Evolutionary conservation across 192 early-diverging fungal genomes (phyloP), one percentile per base, ranked within the genome.

Genomic region (Spizellomyces sp.): DNA sequence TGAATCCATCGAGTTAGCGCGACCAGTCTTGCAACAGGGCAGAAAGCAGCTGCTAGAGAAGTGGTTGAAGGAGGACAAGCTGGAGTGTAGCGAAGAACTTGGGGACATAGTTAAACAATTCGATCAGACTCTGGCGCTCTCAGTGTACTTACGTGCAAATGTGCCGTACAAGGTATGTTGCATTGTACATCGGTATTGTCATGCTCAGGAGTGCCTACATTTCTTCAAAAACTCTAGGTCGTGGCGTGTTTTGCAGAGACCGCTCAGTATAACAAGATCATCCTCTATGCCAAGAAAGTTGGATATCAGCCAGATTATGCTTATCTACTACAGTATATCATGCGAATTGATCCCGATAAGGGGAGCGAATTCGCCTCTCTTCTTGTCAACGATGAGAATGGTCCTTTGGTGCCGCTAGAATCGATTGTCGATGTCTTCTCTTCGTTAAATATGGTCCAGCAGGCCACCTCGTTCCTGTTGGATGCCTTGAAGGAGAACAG

Each of bases 11-110:
- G 94, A 97, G 77, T 86, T 99, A 12, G 93, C 95, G 45, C 87
- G 89, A 64, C 96, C 95, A 5, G 95, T 98, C 46, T 81, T 98
- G 42, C 84, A 86, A 17, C 95, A 96, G 74, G 90, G 89, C 58
- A 88, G 94, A 63, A 99, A 96, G 77, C 88, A 95, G 61, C 72
- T 99, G 66, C 80, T 99, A 21, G 96, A 99, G 72, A 98, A 96
- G 77, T 99, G 96, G 96, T 84, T 99, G 65, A 97, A 97, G 80
- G 96, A 98, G 77, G 97, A 99, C 80, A 99, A 99, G 77, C 85
- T 99, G 9, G 92, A 96, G 67, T 97, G 96, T 84, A 96, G 93
- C 79, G 97, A 99, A 77, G 97, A 99, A 74, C 84, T 99, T 41
- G 97, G 97, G 68, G 97, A 99, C 74, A 90, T 96, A 77, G 95